phyloP scores from a whole-genome alignment of 257 asterid species.

The Solanum neorickii region DNA sequence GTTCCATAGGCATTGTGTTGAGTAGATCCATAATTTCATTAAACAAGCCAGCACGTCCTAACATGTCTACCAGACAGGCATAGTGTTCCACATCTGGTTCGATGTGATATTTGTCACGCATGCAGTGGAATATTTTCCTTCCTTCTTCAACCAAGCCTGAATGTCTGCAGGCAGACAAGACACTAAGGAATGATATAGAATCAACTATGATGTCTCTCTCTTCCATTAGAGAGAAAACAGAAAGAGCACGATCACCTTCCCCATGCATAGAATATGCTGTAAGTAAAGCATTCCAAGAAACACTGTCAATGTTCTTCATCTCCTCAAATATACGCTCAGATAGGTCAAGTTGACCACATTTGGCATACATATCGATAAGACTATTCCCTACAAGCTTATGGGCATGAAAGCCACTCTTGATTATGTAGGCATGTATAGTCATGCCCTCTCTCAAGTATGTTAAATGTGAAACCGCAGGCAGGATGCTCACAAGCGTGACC shows the following conservation, averaged over 20 bases:
- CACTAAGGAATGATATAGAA: slow-evolving; percentile 1
- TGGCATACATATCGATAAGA: slow-evolving; percentile 14
- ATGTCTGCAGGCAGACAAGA: slow-evolving; percentile 17
- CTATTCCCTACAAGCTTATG: slow-evolving; percentile 4
- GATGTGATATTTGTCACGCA: slow-evolving; percentile 3
- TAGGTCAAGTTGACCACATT: slow-evolving; percentile 10
- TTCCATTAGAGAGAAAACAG: slow-evolving; percentile 9
- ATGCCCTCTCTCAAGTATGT: background rate
- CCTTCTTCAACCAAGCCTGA: slow-evolving; percentile 13
- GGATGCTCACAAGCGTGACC: background rate
- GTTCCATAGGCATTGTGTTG: slow-evolving; percentile 10
- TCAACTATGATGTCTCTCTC: background rate
- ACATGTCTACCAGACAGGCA: slow-evolving; percentile 14
- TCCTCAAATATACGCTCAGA: slow-evolving; percentile 3
- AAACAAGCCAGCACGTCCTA: slow-evolving; percentile 19
- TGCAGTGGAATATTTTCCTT: background rate
- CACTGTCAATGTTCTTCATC: background rate
- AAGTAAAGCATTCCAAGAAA: slow-evolving; percentile 21
- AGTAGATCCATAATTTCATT: slow-evolving; percentile 8
- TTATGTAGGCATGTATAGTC: background rate
- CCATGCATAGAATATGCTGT: slow-evolving; percentile 16
- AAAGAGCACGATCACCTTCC: slow-evolving; percentile 4
- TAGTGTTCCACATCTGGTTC: slow-evolving; percentile 10
- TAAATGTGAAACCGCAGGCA: background rate
- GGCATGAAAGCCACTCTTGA: slow-evolving; percentile 3